Evolutionary conservation across 352 stramenopile species (phyloP).

Genomic region (Phytophthora pinifolia): DNA sequence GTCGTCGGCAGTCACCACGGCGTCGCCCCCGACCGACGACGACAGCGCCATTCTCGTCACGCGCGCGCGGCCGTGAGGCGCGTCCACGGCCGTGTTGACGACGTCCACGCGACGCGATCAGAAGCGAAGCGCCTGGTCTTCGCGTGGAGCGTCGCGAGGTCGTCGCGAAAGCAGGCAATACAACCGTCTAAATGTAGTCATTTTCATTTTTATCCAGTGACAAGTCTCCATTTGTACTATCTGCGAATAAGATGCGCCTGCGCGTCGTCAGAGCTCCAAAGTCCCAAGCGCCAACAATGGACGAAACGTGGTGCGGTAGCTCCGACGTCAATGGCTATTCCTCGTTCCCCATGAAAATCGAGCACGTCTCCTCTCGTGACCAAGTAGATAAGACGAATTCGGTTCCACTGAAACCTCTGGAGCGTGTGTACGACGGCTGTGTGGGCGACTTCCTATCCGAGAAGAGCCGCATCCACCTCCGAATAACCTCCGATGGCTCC

Average conservation of each 20-base stretch:
- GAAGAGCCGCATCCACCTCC: conserved; percentile 38
- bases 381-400: neutral
- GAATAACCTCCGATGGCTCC: conserved; percentile 36
- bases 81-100: too few species aligned
- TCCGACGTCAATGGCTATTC: neutral
- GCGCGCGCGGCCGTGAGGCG: too few species aligned
- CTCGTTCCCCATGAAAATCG: conserved; percentile 2
- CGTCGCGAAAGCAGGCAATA: too few species aligned
- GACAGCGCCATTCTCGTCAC: too few species aligned
- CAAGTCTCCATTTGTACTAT: conserved; percentile 4
- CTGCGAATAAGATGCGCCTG: too few species aligned
- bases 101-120: too few species aligned
- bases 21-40: too few species aligned
- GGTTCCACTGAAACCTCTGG: conserved; percentile 14
- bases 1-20: too few species aligned
- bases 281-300: conserved; percentile 14
- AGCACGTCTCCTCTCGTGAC: conserved; percentile 3
- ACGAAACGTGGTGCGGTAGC: conserved; percentile 13
- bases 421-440: conserved; percentile 49
- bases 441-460: conserved; percentile 44
- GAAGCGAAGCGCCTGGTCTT: too few species aligned
- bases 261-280: too few species aligned
- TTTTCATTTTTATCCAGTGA: conserved; percentile 21
- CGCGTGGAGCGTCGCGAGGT: too few species aligned
- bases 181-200: too few species aligned